These are phyloP conservation scores for Boletus speciosus DNA, from an alignment of 768 basidiomycete species.

Conservation along the genomic window DNA sequence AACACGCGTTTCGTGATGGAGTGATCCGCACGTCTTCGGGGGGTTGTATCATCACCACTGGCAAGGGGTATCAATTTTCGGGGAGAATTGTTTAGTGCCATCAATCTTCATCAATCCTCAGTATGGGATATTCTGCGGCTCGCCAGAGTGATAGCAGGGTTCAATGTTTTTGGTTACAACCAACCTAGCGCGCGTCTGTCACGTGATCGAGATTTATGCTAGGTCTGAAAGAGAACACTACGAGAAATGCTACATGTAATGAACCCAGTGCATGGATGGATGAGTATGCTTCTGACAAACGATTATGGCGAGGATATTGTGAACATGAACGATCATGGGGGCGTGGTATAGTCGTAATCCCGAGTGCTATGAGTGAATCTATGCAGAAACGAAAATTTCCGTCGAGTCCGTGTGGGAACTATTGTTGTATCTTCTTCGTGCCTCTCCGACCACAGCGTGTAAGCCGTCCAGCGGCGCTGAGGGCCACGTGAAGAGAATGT, in stretches of 20 bases:
- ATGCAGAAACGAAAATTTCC: constrained; percentile 36
- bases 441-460: constrained; percentile 8
- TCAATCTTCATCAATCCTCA: constrained; percentile 30
- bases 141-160: neutral
- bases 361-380: constrained; percentile 26
- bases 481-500: constrained; percentile 15
- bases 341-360: constrained; percentile 8
- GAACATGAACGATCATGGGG: constrained; percentile 9
- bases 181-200: constrained; percentile 20
- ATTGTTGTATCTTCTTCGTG: constrained; percentile 14
- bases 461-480: constrained; percentile 23
- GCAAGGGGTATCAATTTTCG: constrained; percentile 72
- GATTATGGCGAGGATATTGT: neutral
- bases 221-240: neutral
- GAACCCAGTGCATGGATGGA: constrained; percentile 10
- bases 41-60: constrained; percentile 57
- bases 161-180: neutral
- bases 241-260: constrained; percentile 9
- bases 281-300: constrained; percentile 17
- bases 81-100: constrained; percentile 69
- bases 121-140: constrained; percentile 3
- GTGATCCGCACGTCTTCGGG: constrained; percentile 38
- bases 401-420: constrained; percentile 25
- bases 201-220: constrained; percentile 24
- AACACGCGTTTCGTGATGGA: constrained; percentile 76